These are phyloP conservation scores for Dactylonectria estremocensis DNA, from an alignment of 2,329 filamentous ascomycete genomes.

Conservation along the genomic window DNA sequence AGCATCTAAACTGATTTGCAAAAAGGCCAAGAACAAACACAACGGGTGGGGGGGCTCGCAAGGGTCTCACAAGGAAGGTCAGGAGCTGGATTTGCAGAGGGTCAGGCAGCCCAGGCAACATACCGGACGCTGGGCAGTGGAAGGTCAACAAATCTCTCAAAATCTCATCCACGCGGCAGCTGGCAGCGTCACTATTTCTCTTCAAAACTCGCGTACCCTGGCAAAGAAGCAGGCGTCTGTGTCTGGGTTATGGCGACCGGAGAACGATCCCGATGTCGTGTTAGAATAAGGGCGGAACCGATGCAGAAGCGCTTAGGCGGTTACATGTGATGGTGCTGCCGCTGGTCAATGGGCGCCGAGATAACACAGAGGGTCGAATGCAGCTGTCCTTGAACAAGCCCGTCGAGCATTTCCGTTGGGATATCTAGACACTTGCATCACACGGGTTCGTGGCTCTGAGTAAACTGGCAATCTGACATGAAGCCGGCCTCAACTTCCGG, in stretches of 20 bases:
- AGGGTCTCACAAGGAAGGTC: no score
- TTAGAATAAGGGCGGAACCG: not conserved
- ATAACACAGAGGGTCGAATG: not conserved
- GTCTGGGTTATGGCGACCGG: constrained; percentile 15
- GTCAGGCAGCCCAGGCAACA: no score
- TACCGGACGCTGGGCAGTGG: no score
- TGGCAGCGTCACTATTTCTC: no score
- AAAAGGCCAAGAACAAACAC: no score
- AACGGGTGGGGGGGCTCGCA: no score
- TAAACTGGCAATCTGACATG: not conserved
- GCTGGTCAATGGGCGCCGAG: not conserved
- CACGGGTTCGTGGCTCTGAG: not conserved
- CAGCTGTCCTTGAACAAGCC: not conserved
- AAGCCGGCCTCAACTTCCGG: constrained; percentile 41
- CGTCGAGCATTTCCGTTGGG: not conserved
- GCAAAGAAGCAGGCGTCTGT: no score
- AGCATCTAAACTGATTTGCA: no score
- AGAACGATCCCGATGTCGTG: constrained; percentile 18
- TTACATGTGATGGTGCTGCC: not conserved
- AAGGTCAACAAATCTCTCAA: no score
- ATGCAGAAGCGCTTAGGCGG: constrained; percentile 12
- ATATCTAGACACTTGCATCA: not conserved
- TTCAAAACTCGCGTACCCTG: no score
- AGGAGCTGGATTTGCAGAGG: no score
- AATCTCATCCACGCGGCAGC: no score